Evolutionary conservation across 441 rosid species (phyloP).

Genomic region (Adansonia rubrostipa): DNA sequence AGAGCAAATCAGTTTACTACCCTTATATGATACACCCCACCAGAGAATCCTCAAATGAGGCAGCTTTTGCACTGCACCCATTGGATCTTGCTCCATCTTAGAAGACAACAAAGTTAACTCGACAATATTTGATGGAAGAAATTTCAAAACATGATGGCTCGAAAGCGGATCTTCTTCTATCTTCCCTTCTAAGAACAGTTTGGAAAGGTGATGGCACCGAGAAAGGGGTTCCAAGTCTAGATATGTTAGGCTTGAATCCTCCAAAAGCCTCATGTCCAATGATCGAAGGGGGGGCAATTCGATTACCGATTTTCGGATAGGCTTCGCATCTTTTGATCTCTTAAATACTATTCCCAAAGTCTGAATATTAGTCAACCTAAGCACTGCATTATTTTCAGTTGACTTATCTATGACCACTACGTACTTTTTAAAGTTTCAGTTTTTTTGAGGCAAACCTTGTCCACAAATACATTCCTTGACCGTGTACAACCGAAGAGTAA

Average conservation of each 20-base stretch:
- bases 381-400: neutral
- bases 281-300: too few species aligned
- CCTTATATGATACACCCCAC: neutral
- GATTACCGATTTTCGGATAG: neutral
- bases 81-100: neutral
- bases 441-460: neutral
- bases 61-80: neutral
- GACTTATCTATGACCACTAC: neutral
- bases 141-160: neutral
- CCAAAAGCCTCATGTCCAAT: too few species aligned
- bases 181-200: neutral
- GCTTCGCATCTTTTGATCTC: neutral
- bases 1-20: neutral
- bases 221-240: neutral
- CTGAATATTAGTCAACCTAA: neutral
- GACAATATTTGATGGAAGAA: neutral
- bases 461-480: neutral
- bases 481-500: too few species aligned
- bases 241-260: too few species aligned
- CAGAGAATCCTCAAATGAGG: neutral
- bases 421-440: neutral
- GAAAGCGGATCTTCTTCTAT: neutral
- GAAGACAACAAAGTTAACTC: neutral
- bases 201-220: neutral
- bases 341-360: neutral